phyloP scores from a whole-genome alignment of 1,284 basidiomycete genomes.

The Apiotrichum veenhuisii region DNA sequence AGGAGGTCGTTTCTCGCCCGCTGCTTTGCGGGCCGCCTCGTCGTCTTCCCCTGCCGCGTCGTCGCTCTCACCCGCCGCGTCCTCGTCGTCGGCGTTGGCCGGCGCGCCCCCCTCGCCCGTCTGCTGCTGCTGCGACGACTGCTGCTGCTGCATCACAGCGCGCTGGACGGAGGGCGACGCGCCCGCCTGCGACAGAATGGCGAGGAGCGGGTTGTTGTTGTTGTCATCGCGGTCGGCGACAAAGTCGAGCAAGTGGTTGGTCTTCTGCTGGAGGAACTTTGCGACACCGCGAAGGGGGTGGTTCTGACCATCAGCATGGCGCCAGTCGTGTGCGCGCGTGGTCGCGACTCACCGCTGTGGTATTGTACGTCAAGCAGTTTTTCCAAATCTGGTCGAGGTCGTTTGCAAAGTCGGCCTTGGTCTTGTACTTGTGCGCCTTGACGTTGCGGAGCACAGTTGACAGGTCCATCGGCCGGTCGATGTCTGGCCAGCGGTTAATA shows the following conservation, averaged over 20 bases:
- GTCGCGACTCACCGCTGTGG: conserved; percentile 64
- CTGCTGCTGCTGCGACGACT: background rate
- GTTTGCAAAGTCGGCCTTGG: conserved; percentile 85
- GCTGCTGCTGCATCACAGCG: conserved; percentile 16
- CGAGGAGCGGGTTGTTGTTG: conserved; percentile 28
- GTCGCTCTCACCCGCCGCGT: conserved; percentile 41
- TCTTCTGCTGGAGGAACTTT: conserved; percentile 66
- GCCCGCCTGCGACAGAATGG: conserved; percentile 11
- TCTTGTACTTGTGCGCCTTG: conserved; percentile 85
- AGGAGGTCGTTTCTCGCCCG: conserved; percentile 6
- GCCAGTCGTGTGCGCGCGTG: background rate
- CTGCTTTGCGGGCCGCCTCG: conserved; percentile 8
- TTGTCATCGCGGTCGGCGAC: conserved; percentile 84
- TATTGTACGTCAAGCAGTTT: conserved; percentile 91
- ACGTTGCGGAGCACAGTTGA: conserved; percentile 88
- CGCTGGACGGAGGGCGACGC: conserved; percentile 15
- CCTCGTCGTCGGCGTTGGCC: conserved; percentile 31
- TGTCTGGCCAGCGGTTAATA: conserved; percentile 57
- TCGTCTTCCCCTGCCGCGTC: conserved; percentile 28
- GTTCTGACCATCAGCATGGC: conserved; percentile 52
- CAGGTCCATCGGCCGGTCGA: conserved; percentile 89
- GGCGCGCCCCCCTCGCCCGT: background rate
- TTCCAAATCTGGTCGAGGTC: conserved; percentile 96
- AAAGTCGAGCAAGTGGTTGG: conserved; percentile 76
- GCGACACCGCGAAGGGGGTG: conserved; percentile 80